Conservation (phyloP, 768 basidiomycete genomes). For the Trichaptum fuscoviolaceum region DNA sequence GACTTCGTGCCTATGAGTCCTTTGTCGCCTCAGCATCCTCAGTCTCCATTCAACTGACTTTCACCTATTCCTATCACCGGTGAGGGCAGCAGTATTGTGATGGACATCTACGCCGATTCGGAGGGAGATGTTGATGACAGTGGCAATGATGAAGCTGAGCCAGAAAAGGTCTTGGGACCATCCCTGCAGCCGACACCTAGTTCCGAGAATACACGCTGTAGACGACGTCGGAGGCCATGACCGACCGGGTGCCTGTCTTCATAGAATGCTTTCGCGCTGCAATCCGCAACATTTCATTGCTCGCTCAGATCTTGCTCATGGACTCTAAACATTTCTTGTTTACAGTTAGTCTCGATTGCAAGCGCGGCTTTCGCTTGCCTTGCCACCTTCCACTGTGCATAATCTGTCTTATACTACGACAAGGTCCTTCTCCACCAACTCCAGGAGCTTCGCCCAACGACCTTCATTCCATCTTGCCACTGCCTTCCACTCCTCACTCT, state of each 20-base stretch:
- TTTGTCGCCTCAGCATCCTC: not conserved
- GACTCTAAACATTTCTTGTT: no score
- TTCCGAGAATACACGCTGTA: not conserved
- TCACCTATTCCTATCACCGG: conserved; percentile 14
- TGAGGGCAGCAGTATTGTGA: conserved; percentile 20
- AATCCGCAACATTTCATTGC: no score
- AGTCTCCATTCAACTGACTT: not conserved
- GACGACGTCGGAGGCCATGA: not conserved
- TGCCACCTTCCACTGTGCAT: no score
- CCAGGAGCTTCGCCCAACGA: conserved; percentile 31
- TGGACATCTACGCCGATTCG: conserved; percentile 28
- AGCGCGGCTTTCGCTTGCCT: no score
- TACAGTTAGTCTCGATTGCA: no score
- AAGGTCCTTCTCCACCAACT: conserved; percentile 26
- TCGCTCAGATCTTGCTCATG: no score
- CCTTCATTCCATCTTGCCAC: conserved; percentile 33
- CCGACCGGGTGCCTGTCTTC: no score
- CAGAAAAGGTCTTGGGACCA: conserved; percentile 19
- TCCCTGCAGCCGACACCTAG: conserved; percentile 2
- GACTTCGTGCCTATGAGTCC: conserved; percentile 38
- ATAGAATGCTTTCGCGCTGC: no score
- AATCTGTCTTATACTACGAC: not conserved
- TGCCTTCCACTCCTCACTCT: conserved; percentile 28
- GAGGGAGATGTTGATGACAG: conserved; percentile 32
- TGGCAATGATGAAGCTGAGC: conserved; percentile 22